Percentiles rank a stretch among this genome's conserved stretches.
phyloP scores from a whole-genome alignment of 345 rosid genomes.

The Citrus mangshanensis region DNA sequence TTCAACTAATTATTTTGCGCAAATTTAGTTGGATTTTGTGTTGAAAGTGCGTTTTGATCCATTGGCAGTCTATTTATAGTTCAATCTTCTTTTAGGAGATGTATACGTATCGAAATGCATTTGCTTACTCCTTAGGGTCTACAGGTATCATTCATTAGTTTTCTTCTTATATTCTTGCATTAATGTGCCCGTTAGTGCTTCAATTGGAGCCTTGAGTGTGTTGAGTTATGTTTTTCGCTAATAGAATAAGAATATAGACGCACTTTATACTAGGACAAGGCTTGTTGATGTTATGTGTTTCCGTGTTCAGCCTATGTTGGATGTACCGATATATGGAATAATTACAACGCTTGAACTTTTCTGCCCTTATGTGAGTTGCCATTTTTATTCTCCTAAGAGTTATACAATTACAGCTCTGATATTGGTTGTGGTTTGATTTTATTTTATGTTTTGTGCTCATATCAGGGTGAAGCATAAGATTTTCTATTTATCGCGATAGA shows the following conservation, averaged over 20 bases:
- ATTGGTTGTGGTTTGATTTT: background rate
- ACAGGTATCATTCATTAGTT: slow-evolving; percentile 41
- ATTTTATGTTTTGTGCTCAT: slow-evolving; percentile 10
- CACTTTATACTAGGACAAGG: too few species aligned
- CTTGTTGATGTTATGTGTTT: background rate
- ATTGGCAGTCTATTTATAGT: background rate
- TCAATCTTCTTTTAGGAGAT: slow-evolving; percentile 54
- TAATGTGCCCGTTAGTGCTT: background rate
- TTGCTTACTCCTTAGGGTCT: slow-evolving; percentile 72
- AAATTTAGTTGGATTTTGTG: too few species aligned
- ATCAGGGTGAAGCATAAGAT: slow-evolving; percentile 86
- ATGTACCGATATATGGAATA: slow-evolving; percentile 90
- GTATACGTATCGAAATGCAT: slow-evolving; percentile 89
- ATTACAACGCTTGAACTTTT: slow-evolving; percentile 86
- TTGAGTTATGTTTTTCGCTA: too few species aligned
- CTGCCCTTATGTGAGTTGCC: slow-evolving; percentile 77
- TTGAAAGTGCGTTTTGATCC: background rate
- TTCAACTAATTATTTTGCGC: too few species aligned
- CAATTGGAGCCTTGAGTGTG: background rate
- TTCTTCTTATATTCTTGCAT: background rate
- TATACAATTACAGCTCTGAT: background rate
- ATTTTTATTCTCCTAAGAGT: background rate
- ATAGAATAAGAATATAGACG: too few species aligned
- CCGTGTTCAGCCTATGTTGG: slow-evolving; percentile 67
- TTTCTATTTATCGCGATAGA: slow-evolving; percentile 84